Evolutionary conservation across 176 grass and related monocot species (phyloP).

Genomic region (Cenchrus fungigraminus): DNA sequence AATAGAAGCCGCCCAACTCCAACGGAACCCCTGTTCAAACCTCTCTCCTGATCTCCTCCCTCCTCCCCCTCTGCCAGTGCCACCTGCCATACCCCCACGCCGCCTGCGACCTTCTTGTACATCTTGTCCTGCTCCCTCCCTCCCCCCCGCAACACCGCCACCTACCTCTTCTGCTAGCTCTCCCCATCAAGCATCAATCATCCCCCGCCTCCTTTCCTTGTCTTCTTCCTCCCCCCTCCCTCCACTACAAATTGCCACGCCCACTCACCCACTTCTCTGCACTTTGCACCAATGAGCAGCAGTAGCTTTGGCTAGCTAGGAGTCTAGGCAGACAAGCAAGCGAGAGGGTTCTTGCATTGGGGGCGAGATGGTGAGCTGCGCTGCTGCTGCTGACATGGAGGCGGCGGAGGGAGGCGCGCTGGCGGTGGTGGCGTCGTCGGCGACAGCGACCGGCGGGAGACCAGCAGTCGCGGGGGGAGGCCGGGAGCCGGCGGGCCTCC

Average conservation of each 20-base stretch:
- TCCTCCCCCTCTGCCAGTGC: not conserved
- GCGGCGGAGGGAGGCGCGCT: not conserved
- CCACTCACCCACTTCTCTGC: not conserved
- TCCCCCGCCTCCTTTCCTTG: not conserved
- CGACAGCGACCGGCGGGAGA: not conserved
- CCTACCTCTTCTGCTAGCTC: not conserved
- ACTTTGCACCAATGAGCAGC: no score
- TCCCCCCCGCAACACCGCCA: not conserved
- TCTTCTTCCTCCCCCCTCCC: not conserved
- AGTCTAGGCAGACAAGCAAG: not conserved
- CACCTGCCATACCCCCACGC: not conserved
- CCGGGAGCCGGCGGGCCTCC: slow-evolving; percentile 50
- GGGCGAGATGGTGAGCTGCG: not conserved
- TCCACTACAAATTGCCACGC: slow-evolving; percentile 42
- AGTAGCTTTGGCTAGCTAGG: not conserved
- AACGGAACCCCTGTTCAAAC: slow-evolving; percentile 29
- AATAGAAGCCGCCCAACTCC: slow-evolving; percentile 37
- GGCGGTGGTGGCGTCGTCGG: not conserved
- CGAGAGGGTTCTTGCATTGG: not conserved
- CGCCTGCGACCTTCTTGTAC: slow-evolving; percentile 19
- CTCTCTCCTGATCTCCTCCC: no score
- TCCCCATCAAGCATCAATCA: not conserved
- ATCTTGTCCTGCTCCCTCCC: not conserved
- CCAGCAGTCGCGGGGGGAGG: not conserved
- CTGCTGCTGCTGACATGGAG: not conserved